phyloP scores from a whole-genome alignment of 768 basidiomycete species.

The Arthromyces matolae region DNA sequence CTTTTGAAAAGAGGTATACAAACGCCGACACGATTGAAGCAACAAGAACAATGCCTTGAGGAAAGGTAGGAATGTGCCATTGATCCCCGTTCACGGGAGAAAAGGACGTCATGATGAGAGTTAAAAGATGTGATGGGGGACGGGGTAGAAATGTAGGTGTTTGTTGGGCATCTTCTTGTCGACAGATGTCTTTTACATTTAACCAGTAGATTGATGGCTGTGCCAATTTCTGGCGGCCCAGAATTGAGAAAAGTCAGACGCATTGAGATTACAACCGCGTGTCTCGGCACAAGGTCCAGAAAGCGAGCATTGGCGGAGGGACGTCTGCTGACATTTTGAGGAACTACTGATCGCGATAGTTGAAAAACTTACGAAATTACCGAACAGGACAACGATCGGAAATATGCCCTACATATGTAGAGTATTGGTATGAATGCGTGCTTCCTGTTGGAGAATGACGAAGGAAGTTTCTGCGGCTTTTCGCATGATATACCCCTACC shows the following conservation, averaged over 20 bases:
- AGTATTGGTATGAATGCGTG: background rate
- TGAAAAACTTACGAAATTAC: constrained; percentile 1
- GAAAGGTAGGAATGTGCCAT: constrained; percentile 13
- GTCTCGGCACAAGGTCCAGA: constrained; percentile 2
- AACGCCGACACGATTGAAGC: constrained; percentile 24
- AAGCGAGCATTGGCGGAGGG: constrained; percentile 2
- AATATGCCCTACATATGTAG: constrained; percentile 3
- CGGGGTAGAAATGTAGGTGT: background rate
- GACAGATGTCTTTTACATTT: constrained; percentile 4
- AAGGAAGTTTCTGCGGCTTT: background rate
- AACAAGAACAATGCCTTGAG: constrained; percentile 18
- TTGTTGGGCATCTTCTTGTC: background rate
- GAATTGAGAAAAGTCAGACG: constrained; percentile 1
- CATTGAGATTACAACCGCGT: constrained; percentile 6
- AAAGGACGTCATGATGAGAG: constrained; percentile 13
- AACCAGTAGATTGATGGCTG: constrained; percentile 3
- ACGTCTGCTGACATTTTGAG: constrained; percentile 9
- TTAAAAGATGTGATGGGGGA: constrained; percentile 4
- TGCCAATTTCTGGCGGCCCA: constrained; percentile 4
- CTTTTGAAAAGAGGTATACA: constrained; percentile 16
- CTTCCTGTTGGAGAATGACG: constrained; percentile 11
- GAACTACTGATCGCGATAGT: constrained; percentile 7
- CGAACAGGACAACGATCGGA: constrained; percentile 9
- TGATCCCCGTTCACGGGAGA: constrained; percentile 1
- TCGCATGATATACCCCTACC: constrained; percentile 10